phyloP scores from a whole-genome alignment of 345 rosid genomes.

The Tarenaya hassleriana region DNA sequence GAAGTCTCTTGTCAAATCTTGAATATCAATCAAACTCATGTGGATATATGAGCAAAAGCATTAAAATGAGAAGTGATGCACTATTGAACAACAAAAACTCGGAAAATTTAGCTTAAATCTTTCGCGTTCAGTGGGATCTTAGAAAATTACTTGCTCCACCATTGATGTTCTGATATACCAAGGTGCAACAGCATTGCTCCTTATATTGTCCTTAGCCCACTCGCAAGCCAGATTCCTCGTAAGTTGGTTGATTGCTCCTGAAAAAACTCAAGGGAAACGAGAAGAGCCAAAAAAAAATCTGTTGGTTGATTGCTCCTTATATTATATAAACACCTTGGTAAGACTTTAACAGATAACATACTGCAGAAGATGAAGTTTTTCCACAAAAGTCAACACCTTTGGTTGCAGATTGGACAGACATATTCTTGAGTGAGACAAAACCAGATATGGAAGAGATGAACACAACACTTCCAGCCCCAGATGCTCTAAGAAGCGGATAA shows the following conservation, averaged over 20 bases:
- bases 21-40: no score
- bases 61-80: no score
- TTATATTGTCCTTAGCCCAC: constrained; percentile 80
- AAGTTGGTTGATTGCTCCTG: constrained; percentile 76
- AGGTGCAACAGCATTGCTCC: constrained; percentile 77
- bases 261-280: constrained; percentile 14
- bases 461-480: constrained; percentile 55
- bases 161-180: constrained; percentile 81
- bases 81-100: no score
- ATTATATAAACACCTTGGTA: neutral
- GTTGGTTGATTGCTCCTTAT: constrained; percentile 45
- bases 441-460: constrained; percentile 72
- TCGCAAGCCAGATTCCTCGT: constrained; percentile 70
- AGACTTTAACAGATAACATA: neutral
- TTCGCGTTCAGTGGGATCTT: neutral
- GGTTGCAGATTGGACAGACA: constrained; percentile 71
- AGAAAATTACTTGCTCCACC: constrained; percentile 61
- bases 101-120: no score
- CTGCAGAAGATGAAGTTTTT: neutral
- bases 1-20: neutral
- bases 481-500: constrained; percentile 52
- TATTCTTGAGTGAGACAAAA: constrained; percentile 58
- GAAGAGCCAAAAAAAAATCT: neutral
- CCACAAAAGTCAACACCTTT: constrained; percentile 39
- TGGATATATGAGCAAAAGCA: no score